Evolutionary conservation across 2,329 filamentous ascomycete genomes (phyloP).

Genomic region (Sarocladium oryzae): DNA sequence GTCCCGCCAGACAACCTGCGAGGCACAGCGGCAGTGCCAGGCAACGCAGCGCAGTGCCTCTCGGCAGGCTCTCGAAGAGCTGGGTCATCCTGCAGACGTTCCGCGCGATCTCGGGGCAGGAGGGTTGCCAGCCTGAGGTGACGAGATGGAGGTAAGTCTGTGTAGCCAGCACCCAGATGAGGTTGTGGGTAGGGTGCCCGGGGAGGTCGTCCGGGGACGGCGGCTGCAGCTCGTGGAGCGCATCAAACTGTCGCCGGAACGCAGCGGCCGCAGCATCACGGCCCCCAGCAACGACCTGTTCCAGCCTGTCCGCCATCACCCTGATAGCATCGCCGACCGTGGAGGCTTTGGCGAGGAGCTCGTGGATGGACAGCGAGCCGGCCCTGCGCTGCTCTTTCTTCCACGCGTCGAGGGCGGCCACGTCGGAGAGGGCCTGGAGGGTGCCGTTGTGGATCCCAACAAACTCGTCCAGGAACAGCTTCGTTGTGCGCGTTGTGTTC

Average conservation of each 20-base stretch:
- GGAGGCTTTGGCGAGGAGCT: conserved; percentile 39
- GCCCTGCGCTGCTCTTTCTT: conserved; percentile 40
- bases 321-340: conserved; percentile 33
- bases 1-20: conserved; percentile 32
- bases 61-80: conserved; percentile 26
- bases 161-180: conserved; percentile 42
- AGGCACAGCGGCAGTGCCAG: conserved; percentile 36
- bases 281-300: neutral
- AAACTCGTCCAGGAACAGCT: conserved; percentile 41
- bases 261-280: neutral
- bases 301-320: neutral
- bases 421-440: conserved; percentile 46
- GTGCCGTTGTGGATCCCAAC: conserved; percentile 53
- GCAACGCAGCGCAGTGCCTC: conserved; percentile 25
- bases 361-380: conserved; percentile 37
- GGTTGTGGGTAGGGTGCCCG: neutral
- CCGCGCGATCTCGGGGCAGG: conserved; percentile 32
- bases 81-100: conserved; percentile 26
- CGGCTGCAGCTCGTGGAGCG: conserved; percentile 24
- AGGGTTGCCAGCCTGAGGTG: conserved; percentile 44
- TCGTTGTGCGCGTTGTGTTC: neutral
- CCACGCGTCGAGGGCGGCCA: conserved; percentile 47
- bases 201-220: conserved; percentile 10
- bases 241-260: conserved; percentile 10
- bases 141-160: conserved; percentile 43